Evolutionary conservation across 345 rosid species (phyloP).

Genomic region (Cardamine resedifolia): DNA sequence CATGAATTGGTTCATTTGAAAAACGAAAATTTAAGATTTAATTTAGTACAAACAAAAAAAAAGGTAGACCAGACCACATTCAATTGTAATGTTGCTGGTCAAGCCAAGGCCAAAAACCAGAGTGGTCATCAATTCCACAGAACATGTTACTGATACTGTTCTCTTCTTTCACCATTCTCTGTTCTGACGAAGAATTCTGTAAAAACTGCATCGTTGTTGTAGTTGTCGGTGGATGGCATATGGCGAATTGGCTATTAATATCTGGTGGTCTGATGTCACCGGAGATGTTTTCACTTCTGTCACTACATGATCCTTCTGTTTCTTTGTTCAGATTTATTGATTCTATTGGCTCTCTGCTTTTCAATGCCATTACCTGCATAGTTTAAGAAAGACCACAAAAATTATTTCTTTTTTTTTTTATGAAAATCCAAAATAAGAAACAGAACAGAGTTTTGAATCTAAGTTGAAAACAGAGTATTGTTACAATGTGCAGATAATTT

Average conservation of each 20-base stretch:
- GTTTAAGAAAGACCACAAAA: neutral
- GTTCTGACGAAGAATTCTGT: conserved; percentile 49
- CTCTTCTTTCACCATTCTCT: conserved; percentile 79
- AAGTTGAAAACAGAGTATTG: neutral
- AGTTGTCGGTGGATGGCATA: conserved; percentile 35
- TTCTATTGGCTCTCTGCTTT: conserved; percentile 75
- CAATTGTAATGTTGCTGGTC: conserved; percentile 77
- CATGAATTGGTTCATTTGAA: conserved; percentile 19
- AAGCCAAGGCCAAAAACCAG: conserved; percentile 96
- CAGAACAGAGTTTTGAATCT: neutral
- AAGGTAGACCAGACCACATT: neutral
- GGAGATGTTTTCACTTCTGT: conserved; percentile 77
- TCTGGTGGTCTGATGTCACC: conserved; percentile 64
- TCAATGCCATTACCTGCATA: conserved; percentile 71
- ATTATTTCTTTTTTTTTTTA: neutral
- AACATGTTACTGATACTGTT: conserved; percentile 76
- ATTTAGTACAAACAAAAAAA: conserved; percentile 6
- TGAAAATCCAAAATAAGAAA: neutral
- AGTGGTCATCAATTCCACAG: conserved; percentile 78
- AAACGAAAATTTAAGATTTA: neutral
- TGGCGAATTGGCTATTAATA: conserved; percentile 54
- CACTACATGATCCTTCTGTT: conserved; percentile 87
- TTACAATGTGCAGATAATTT: neutral
- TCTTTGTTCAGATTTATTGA: conserved; percentile 87
- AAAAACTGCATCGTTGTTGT: conserved; percentile 54